Evolutionary conservation across 202 grass and related monocot genomes (phyloP).

Genomic region (Bolboschoenoplectus hybrid): DNA sequence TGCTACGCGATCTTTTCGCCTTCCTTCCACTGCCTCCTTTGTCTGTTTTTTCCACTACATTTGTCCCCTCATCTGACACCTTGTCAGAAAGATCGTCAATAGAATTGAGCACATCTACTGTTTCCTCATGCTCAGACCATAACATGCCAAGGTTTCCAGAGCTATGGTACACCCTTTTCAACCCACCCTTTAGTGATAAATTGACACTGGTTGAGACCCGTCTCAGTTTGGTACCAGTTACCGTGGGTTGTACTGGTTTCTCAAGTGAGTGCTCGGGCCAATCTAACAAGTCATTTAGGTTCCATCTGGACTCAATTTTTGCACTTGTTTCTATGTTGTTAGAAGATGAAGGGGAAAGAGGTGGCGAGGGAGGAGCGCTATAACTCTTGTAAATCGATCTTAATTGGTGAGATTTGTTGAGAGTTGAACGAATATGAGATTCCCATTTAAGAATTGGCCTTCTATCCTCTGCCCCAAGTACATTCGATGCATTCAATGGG

Average conservation of each 20-base stretch:
- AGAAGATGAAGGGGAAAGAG: conserved; percentile 34
- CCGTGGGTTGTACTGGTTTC: conserved; percentile 27
- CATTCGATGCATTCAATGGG: conserved; percentile 63
- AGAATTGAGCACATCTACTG: conserved; percentile 51
- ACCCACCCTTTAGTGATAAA: conserved; percentile 41
- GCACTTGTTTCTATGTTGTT: conserved; percentile 18
- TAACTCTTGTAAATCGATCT: conserved; percentile 60
- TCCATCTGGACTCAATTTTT: background rate
- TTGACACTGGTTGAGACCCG: conserved; percentile 40
- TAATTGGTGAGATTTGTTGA: conserved; percentile 52
- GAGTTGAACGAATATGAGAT: conserved; percentile 56
- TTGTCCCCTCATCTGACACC: conserved; percentile 42
- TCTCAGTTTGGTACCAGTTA: conserved; percentile 47
- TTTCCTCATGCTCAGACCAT: conserved; percentile 67
- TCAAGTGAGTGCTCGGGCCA: conserved; percentile 63
- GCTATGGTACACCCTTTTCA: conserved; percentile 60
- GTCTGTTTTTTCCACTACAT: conserved; percentile 27
- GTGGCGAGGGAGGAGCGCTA: conserved; percentile 57
- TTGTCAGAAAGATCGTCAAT: conserved; percentile 51
- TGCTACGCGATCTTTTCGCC: conserved; percentile 31
- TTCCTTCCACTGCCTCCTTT: conserved; percentile 10
- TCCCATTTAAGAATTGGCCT: conserved; percentile 70
- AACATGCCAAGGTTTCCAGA: conserved; percentile 63
- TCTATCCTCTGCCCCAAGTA: conserved; percentile 60
- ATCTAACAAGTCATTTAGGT: conserved; percentile 45